phyloP scores from a whole-genome alignment of 768 basidiomycete genomes.

The Boletus barrowsii region DNA sequence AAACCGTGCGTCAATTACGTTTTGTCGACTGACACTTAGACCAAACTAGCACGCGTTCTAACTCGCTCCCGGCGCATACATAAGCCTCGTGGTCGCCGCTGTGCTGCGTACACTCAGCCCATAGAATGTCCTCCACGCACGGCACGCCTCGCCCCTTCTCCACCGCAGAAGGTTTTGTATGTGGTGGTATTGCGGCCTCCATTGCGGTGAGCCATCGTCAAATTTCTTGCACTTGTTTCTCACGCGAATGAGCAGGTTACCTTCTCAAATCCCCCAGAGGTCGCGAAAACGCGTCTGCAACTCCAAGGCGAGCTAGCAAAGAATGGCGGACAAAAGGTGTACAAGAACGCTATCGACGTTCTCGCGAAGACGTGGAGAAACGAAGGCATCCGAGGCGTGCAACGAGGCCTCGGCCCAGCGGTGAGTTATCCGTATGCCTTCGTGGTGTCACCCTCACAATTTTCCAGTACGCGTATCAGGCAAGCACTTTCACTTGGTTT shows the following conservation, averaged over 20 bases:
- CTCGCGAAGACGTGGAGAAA: constrained; percentile 83
- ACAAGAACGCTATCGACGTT: constrained; percentile 87
- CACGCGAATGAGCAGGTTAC: constrained; percentile 54
- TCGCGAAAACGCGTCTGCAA: constrained; percentile 91
- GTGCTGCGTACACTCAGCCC: neutral
- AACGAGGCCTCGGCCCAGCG: constrained; percentile 88
- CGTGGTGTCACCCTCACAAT: constrained; percentile 6
- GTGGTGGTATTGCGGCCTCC: constrained; percentile 89
- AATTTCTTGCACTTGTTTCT: constrained; percentile 1
- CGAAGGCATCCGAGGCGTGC: constrained; percentile 89
- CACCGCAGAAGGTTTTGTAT: constrained; percentile 78
- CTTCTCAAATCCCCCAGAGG: constrained; percentile 71
- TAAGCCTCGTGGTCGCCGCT: neutral
- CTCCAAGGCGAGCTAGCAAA: constrained; percentile 93
- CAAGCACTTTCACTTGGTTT: constrained; percentile 33
- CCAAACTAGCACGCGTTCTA: neutral
- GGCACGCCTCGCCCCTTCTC: constrained; percentile 41
- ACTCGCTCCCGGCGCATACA: neutral
- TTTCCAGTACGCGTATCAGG: constrained; percentile 85
- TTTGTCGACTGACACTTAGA: too few relatives aligned
- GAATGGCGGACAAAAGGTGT: constrained; percentile 67
- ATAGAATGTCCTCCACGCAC: constrained; percentile 19
- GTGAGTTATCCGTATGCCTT: constrained; percentile 42
- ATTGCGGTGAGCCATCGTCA: constrained; percentile 59
- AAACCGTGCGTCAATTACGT: too few relatives aligned